A percentile compares a stretch with the other conserved stretches of the same genome.
These are phyloP conservation scores for Ceriops tagal DNA, from an alignment of 345 rosid species.

Conservation along the genomic window DNA sequence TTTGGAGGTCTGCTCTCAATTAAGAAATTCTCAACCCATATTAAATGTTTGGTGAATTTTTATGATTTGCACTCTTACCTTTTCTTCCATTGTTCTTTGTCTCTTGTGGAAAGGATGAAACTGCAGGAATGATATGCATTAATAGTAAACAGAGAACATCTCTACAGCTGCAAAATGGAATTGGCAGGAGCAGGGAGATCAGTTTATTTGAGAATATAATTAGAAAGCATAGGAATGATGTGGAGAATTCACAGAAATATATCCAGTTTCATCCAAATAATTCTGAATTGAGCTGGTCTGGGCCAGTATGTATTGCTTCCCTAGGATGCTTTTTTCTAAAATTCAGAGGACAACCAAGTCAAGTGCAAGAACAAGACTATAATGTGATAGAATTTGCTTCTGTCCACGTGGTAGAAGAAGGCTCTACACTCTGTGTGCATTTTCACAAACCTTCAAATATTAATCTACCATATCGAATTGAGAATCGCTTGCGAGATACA, in stretches of 20 bases:
- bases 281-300: conserved; percentile 71
- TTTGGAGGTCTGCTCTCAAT: conserved; percentile 57
- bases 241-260: conserved; percentile 42
- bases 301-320: conserved; percentile 86
- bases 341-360: conserved; percentile 60
- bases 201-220: conserved; percentile 76
- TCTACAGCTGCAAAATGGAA: conserved; percentile 50
- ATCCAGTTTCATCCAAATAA: conserved; percentile 66
- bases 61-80: conserved; percentile 9
- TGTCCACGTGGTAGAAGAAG: conserved; percentile 75
- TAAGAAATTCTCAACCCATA: conserved; percentile 11
- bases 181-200: conserved; percentile 49
- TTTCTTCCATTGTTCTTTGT: conserved; percentile 10
- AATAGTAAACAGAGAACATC: conserved; percentile 51
- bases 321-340: conserved; percentile 81
- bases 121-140: conserved; percentile 43
- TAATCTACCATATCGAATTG: conserved; percentile 79
- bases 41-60: conserved; percentile 8
- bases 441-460: conserved; percentile 69
- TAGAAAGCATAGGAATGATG: conserved; percentile 65
- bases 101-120: conserved; percentile 52
- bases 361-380: conserved; percentile 29
- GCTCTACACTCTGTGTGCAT: conserved; percentile 71
- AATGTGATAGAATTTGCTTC: conserved; percentile 55
- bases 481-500: conserved; percentile 59